These are phyloP conservation scores for Penicillium sp. DNA, from an alignment of 2,329 filamentous ascomycete genomes.

Conservation along the genomic window DNA sequence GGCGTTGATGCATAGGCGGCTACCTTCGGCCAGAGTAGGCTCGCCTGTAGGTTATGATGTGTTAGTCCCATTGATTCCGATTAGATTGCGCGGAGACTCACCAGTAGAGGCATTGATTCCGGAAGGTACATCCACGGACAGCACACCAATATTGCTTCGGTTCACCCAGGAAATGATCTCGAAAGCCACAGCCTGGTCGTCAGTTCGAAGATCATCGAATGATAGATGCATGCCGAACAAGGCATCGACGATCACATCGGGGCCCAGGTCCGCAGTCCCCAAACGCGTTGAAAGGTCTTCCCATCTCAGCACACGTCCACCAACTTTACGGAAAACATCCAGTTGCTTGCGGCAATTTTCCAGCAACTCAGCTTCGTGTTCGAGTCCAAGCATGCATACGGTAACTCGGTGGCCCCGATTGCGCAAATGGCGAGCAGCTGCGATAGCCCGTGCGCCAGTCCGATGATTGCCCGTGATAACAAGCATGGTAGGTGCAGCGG, in stretches of 20 bases:
- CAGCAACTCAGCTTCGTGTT: slow-evolving; percentile 74
- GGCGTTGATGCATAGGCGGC: slow-evolving; percentile 73
- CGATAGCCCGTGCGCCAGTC: slow-evolving; percentile 76
- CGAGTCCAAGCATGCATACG: slow-evolving; percentile 78
- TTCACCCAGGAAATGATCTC: slow-evolving; percentile 94
- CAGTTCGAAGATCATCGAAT: slow-evolving; percentile 80
- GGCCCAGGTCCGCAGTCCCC: slow-evolving; percentile 57
- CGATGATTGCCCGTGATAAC: slow-evolving; percentile 96
- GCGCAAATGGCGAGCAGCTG: slow-evolving; percentile 79
- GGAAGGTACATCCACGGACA: slow-evolving; percentile 87
- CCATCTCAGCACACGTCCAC: slow-evolving; percentile 66
- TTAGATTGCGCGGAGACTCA: slow-evolving; percentile 43
- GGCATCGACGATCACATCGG: slow-evolving; percentile 83
- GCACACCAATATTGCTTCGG: slow-evolving; percentile 72
- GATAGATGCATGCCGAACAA: slow-evolving; percentile 80
- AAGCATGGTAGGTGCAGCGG: slow-evolving; percentile 58
- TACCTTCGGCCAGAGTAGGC: slow-evolving; percentile 62
- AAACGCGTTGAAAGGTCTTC: slow-evolving; percentile 52
- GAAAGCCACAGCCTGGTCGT: slow-evolving; percentile 78
- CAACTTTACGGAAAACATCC: slow-evolving; percentile 77
- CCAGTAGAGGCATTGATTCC: slow-evolving; percentile 79
- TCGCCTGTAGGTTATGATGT: slow-evolving; percentile 42
- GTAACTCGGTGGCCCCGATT: slow-evolving; percentile 78
- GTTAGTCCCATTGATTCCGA: slow-evolving; percentile 11
- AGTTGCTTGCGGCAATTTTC: slow-evolving; percentile 78